Conservation (phyloP, 306 rosid species). For the Amphicarpaea edgeworthii region DNA sequence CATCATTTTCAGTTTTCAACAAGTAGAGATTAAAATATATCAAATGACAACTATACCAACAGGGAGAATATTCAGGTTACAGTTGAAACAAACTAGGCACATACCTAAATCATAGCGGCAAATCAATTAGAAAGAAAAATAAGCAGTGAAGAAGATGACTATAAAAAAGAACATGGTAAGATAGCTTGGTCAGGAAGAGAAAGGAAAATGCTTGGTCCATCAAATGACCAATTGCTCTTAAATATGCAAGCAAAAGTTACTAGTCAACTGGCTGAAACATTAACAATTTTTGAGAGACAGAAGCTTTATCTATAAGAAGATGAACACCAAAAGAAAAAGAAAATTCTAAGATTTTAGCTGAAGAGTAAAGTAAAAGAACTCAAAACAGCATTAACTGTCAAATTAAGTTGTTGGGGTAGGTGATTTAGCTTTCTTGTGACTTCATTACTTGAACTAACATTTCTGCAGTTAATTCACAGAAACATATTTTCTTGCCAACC, state of each 20-base stretch:
- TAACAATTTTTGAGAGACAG: constrained; percentile 12
- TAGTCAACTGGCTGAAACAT: constrained; percentile 12
- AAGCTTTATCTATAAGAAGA: constrained; percentile 9
- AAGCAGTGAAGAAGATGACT: constrained; percentile 22
- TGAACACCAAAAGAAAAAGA: neutral
- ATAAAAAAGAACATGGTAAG: constrained; percentile 12
- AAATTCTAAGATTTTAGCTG: neutral
- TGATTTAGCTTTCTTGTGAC: constrained; percentile 35
- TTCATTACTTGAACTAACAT: constrained; percentile 37
- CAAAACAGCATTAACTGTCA: constrained; percentile 3
- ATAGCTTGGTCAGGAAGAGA: neutral
- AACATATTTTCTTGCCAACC: constrained; percentile 36
- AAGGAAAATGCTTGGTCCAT: constrained; percentile 30
- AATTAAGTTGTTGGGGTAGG: constrained; percentile 44
- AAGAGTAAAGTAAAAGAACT: constrained; percentile 13
- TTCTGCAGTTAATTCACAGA: constrained; percentile 38
- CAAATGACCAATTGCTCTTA: neutral
- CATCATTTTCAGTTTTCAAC: constrained; percentile 19
- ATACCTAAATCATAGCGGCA: constrained; percentile 40
- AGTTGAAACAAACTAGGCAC: constrained; percentile 32
- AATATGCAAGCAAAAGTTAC: neutral
- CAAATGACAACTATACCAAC: constrained; percentile 13
- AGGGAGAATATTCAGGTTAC: constrained; percentile 31
- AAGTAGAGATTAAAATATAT: constrained; percentile 27
- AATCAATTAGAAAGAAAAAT: constrained; percentile 39